Evolutionary conservation across 1,284 basidiomycete genomes (phyloP).

Genomic region (Cystobasidium pallidum): DNA sequence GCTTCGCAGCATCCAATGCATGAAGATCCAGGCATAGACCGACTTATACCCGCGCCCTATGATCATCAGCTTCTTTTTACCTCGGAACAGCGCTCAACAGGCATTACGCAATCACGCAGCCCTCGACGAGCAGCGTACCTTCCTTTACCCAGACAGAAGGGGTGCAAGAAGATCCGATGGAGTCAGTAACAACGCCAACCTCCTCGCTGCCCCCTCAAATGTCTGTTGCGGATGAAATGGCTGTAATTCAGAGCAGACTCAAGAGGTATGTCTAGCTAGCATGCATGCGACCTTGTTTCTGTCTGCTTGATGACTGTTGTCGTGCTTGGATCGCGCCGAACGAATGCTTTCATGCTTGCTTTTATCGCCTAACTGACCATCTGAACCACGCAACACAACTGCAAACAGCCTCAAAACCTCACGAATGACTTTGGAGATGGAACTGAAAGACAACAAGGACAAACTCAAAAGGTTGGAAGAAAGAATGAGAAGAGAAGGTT

Average conservation of each 20-base stretch:
- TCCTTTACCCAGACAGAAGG: background rate
- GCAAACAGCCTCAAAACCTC: slow-evolving; percentile 25
- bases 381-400: too few species aligned
- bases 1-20: background rate
- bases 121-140: background rate
- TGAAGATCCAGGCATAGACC: background rate
- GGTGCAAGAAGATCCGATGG: background rate
- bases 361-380: too few species aligned
- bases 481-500: background rate
- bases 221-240: background rate
- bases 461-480: slow-evolving; percentile 35
- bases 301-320: too few species aligned
- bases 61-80: background rate
- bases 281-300: too few species aligned
- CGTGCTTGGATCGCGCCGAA: too few species aligned
- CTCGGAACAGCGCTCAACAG: slow-evolving; percentile 14
- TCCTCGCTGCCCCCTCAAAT: background rate
- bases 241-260: slow-evolving; percentile 13
- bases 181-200: background rate
- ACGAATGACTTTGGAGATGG: slow-evolving; percentile 16
- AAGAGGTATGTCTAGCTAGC: slow-evolving; percentile 19
- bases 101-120: background rate
- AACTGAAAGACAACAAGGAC: slow-evolving; percentile 35
- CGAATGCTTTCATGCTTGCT: too few species aligned
- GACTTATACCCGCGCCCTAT: background rate